Evolutionary conservation across 2,329 filamentous ascomycete species (phyloP).

Genomic region (Huntiella bhutanensis): DNA sequence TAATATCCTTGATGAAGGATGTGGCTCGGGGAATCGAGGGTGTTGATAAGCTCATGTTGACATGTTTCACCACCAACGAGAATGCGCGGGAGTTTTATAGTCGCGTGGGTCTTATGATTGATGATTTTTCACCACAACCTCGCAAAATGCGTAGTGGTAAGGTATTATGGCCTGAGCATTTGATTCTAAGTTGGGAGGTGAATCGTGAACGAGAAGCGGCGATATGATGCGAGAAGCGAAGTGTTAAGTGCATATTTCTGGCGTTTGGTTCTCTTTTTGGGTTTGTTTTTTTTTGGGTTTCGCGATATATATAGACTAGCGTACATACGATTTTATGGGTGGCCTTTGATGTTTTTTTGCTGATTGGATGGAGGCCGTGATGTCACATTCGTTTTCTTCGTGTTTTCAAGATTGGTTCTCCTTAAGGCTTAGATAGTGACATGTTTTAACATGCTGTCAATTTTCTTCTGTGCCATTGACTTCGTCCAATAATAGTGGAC

Average conservation of each 20-base stretch:
- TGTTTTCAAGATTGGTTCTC: too few species aligned
- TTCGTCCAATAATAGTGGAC: too few species aligned
- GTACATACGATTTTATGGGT: too few species aligned
- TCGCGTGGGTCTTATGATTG: conserved; percentile 35
- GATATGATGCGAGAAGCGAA: neutral
- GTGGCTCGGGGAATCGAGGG: conserved; percentile 33
- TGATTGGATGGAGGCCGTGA: too few species aligned
- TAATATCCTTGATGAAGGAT: conserved; percentile 37
- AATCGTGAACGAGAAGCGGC: conserved; percentile 1
- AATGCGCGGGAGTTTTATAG: conserved; percentile 41
- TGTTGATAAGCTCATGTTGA: conserved; percentile 53
- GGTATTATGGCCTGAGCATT: conserved; percentile 35
- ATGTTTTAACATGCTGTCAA: too few species aligned
- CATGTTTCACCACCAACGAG: conserved; percentile 46
- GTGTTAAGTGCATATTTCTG: too few species aligned
- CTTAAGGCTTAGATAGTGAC: too few species aligned
- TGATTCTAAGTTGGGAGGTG: conserved; percentile 34
- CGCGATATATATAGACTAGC: too few species aligned
- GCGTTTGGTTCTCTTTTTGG: neutral
- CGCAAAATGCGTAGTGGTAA: conserved; percentile 35
- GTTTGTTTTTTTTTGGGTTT: neutral
- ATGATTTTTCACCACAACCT: conserved; percentile 35
- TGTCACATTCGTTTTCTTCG: too few species aligned
- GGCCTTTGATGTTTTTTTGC: too few species aligned
- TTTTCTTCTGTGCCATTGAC: too few species aligned